Percentiles rank a stretch among this genome's conserved stretches.
Evolutionary conservation across 495 filamentous ascomycete genomes (phyloP).

Genomic region (Aspergillus campestris): DNA sequence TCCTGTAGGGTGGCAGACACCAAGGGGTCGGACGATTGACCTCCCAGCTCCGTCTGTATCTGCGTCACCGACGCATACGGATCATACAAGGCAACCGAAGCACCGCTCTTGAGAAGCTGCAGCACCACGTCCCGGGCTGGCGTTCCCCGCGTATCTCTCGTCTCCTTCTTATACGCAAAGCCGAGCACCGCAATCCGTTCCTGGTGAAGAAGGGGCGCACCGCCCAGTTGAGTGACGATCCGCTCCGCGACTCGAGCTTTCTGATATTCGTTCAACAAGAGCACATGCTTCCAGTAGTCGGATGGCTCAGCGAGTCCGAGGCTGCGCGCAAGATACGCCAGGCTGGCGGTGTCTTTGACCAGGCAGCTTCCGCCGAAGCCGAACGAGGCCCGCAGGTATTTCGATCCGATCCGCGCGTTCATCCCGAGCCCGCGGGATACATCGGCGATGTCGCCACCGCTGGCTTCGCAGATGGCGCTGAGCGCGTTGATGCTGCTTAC

Average conservation of each 20-base stretch:
- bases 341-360: constrained; percentile 71
- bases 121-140: constrained; percentile 61
- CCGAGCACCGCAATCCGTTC: constrained; percentile 72
- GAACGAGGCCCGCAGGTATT: constrained; percentile 68
- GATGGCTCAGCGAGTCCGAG: constrained; percentile 64
- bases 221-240: constrained; percentile 58
- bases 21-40: constrained; percentile 27
- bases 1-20: constrained; percentile 24
- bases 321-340: constrained; percentile 65
- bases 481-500: constrained; percentile 82
- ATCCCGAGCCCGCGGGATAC: constrained; percentile 60
- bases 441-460: constrained; percentile 68
- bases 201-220: constrained; percentile 54
- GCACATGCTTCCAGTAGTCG: constrained; percentile 65
- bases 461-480: constrained; percentile 69
- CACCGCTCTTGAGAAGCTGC: constrained; percentile 55
- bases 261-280: constrained; percentile 72
- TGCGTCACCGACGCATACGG: constrained; percentile 49
- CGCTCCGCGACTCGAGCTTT: constrained; percentile 56
- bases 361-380: constrained; percentile 82
- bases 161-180: constrained; percentile 78
- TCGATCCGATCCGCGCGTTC: constrained; percentile 61
- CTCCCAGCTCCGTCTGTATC: constrained; percentile 32
- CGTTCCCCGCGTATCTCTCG: constrained; percentile 67
- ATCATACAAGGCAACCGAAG: constrained; percentile 62